Base-by-base conservation (phyloP, 1,284 basidiomycete species). In the Ustilago trichophora region DNA sequence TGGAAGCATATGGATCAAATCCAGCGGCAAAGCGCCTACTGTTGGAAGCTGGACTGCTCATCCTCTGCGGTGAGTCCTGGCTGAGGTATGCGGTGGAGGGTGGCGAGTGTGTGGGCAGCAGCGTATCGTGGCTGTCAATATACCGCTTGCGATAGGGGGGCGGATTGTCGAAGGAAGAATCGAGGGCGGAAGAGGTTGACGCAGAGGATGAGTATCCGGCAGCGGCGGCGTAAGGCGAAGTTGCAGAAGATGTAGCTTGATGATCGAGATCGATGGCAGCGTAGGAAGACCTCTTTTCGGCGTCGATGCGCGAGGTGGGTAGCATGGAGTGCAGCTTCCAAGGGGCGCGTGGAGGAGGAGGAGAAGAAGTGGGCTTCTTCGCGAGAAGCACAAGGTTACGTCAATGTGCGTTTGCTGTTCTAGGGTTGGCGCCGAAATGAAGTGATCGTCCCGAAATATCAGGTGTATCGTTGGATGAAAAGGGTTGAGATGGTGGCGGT, bases 21-120 rank as follows among this genome's bases (percentile, higher is more conserved):
- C 67, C 67, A 21, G 67, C 67, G 1, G 62, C 62, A 33, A 71
- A 71, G 29, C 67, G 67, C 13, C 67, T 55, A 18, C 31, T 60
- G 16, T 21, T 34, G 3, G 50, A 26, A 11, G 51, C 59, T 10
- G 66, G 52, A 21, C 56, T 59, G 29, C 29, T 31, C 59, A 59
- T 64, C 10, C 50, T 63, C 12, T 37, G 18, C 4, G 58, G 54
- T 38, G 65, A 62, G 35, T 62, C 57, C 8, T 64, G 52, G 9
- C 27, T 37, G n/a, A 48, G 40, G 18, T 38, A 53, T 12, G 52
- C 31, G 0, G 55, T 29, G 3, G 55, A 8, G 3, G 57, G 60
- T 1, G 60, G 67, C 2, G 67, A 70, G 31, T 70, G 46, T 1
- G 67, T 70, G 22, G 67, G 67, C 2, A 70, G 56, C 11, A 70